Percentiles rank a stretch among this genome's conserved stretches.
These are phyloP conservation scores for Penicillium griseofulvum DNA, from an alignment of 2,329 filamentous ascomycete species.

Conservation along the genomic window DNA sequence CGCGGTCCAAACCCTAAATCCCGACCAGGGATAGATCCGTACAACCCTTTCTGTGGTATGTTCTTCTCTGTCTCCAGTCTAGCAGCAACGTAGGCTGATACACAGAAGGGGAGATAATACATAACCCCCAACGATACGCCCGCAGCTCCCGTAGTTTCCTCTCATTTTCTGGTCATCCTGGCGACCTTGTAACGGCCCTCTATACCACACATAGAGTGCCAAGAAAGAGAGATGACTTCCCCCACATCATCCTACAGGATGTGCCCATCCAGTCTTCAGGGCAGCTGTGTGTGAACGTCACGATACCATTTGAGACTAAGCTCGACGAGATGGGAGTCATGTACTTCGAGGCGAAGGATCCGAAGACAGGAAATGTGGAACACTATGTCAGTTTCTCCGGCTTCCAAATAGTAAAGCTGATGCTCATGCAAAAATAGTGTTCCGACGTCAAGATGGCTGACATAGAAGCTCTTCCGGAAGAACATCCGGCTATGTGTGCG, in stretches of 20 bases:
- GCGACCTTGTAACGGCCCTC: conserved; percentile 1
- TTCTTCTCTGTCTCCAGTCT: neutral
- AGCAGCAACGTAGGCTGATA: neutral
- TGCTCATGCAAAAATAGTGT: neutral
- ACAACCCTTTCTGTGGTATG: neutral
- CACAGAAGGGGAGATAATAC: neutral
- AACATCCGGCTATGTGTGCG: conserved; percentile 3
- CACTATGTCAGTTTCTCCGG: neutral
- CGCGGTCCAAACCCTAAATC: neutral
- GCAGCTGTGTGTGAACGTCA: conserved; percentile 3
- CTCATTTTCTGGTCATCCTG: neutral
- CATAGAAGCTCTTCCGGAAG: neutral
- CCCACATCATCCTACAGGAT: neutral
- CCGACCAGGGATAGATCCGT: neutral
- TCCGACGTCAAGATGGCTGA: conserved; percentile 1
- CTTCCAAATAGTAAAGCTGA: neutral
- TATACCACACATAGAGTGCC: neutral
- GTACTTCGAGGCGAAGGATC: conserved; percentile 1
- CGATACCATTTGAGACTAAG: neutral
- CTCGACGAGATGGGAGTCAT: neutral
- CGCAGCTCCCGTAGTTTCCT: neutral
- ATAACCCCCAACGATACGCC: conserved; percentile 2
- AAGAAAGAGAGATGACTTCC: neutral
- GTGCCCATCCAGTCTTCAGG: conserved; percentile 1
- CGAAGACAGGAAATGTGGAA: neutral